phyloP scores from a whole-genome alignment of 805 yeast genomes.

The Saturnispora dispora region DNA sequence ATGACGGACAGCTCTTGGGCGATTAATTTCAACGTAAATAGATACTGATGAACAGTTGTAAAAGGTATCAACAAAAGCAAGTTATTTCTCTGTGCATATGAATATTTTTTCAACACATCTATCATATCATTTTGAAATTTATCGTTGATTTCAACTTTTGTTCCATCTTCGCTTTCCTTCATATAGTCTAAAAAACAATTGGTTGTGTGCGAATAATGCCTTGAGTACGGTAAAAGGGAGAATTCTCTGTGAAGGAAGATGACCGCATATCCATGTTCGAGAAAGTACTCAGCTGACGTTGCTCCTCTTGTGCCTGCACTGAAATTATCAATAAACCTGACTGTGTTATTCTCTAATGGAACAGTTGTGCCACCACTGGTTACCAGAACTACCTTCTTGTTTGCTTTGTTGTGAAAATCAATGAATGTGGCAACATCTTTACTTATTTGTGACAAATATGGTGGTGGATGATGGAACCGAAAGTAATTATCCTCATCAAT shows the following conservation, averaged over 20 bases:
- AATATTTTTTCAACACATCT: constrained; percentile 47
- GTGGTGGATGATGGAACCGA: constrained; percentile 61
- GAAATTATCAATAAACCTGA: constrained; percentile 91
- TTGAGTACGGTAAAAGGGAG: constrained; percentile 83
- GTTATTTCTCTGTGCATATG: constrained; percentile 39
- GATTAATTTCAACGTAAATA: constrained; percentile 68
- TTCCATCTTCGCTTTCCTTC: constrained; percentile 38
- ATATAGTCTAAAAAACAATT: constrained; percentile 81
- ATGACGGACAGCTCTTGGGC: constrained; percentile 49
- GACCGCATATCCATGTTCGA: constrained; percentile 83
- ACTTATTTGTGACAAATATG: constrained; percentile 56
- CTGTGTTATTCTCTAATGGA: constrained; percentile 94
- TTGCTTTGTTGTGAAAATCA: constrained; percentile 36
- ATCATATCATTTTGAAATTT: constrained; percentile 55
- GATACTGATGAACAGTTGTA: constrained; percentile 90
- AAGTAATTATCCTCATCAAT: constrained; percentile 74
- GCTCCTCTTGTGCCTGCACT: constrained; percentile 98
- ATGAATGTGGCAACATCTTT: constrained; percentile 54
- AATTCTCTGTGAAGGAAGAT: constrained; percentile 89
- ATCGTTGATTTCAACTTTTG: constrained; percentile 48
- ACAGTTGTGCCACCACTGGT: constrained; percentile 98
- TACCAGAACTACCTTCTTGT: constrained; percentile 60
- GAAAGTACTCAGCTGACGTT: constrained; percentile 84
- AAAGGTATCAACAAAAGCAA: constrained; percentile 69
- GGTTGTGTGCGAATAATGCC: constrained; percentile 79